Evolutionary conservation across 257 asterid species (phyloP), one percentile per base, ranked within the genome.

Genomic region (Ligustrum vulgare): DNA sequence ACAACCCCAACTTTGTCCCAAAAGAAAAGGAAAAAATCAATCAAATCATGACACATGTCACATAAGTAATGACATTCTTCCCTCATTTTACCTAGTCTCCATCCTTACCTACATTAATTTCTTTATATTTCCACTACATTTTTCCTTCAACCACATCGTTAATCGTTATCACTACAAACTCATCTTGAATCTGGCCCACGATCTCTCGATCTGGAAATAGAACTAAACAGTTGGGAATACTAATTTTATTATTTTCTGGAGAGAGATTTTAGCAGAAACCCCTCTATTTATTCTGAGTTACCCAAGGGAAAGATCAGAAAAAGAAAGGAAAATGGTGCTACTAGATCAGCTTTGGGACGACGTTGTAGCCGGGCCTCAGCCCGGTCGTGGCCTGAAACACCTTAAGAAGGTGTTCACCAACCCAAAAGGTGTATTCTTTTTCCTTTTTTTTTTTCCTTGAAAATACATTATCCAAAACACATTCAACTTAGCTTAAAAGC

Each of bases 281-380:
- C 3, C 70, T 75, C 80, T 86, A 82, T 82, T 70, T 79, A 82
- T 79, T 70, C 65, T 15, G 20, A 45, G 34, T 23, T 4, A 2
- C 66, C 9, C 5, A 10, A 56, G 1, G 32, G 15, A 3, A 58
- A 58, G 9, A 10, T 0, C 0, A 6, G 12, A 43, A 20, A 3
- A 3, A 11, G n/a, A 4, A 45, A 3, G 15, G 69, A 85, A 78
- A 64, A 91, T 92, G 97, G 96, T 88, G 83, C 86, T 94, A 79
- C 88, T 94, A 11, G 98, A 92, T 73, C 87, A 89, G 41, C 87
- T 94, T 8, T 94, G 98, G 98, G 98, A 94, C 71, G 98, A 94
- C 45, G 93, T 91, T 5, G 90, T 84, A 6, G 98, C 93, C 77
- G 98, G 98, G 71, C 97, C 97, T 72, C 90, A 81, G 73, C 98